Base-by-base conservation (phyloP, 345 rosid species). In the Brassica cretica region DNA sequence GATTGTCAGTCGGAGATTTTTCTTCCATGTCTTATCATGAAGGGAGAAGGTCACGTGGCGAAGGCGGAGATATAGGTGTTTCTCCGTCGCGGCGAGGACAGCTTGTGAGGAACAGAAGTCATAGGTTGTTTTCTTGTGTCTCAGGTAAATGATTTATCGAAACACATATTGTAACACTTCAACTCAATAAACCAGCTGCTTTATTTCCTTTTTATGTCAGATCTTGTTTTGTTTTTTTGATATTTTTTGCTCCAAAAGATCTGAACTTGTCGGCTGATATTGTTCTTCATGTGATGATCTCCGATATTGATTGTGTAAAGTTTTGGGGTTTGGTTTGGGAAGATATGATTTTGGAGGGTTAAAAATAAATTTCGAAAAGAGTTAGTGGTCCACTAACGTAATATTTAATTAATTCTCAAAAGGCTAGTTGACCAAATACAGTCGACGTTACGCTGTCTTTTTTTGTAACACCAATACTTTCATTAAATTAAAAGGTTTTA, bases 91-190 rank as follows among this genome's bases (percentile, higher is more conserved):
- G 65, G 25, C 76, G 60, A 15, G 80, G 79, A 64, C 85, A 87
- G 61, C 83, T 90, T 44, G 84, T 66, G 72, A 85, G 93, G 77
- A 87, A 89, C 79, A 68, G 88, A 72, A 90, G 96, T 70, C 91
- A 88, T 27, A 86, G 88, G 77, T 78, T 93, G 88, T 84, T 89
- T 60, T 86, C 90, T 29, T 85, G 90, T 46, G 66, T 87, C 8
- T 76, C 87, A 49, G 70, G 78, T 79, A 68, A 73, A 68, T 79
- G 65, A 73, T 27, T 66, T 46, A 66, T 56, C 2, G 1, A 53
- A 29, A 44, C 15, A 51, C 2, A 27, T 12, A 14, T 5, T 60
- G 55, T 6, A 24, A 27, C 7, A 73, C 15, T 49, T 58, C 33
- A 49, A 49, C 56, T 65, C 29, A 51, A n/a, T 10, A 21, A 41